Percentiles rank a stretch among this genome's conserved stretches.
These are phyloP conservation scores for Santalum album DNA, from an alignment of 164 flowering plant genomes.

Conservation along the genomic window DNA sequence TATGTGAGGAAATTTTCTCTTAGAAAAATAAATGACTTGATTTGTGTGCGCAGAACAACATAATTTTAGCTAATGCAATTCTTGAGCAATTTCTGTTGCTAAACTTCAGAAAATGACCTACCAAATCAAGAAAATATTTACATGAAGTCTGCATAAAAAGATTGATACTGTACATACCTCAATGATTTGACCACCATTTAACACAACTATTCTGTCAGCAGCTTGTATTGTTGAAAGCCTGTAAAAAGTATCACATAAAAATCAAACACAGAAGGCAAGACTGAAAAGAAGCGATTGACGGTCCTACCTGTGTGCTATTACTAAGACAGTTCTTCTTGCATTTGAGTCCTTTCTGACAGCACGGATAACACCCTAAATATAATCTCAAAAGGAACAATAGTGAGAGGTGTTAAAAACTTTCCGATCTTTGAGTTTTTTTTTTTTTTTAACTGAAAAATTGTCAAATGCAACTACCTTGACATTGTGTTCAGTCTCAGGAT, in stretches of 20 bases:
- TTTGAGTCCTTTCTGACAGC: slow-evolving; percentile 43
- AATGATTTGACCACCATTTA: slow-evolving; percentile 68
- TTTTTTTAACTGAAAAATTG: too few relatives aligned
- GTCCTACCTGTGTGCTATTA: slow-evolving; percentile 82
- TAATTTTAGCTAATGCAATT: too few relatives aligned
- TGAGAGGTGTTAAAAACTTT: background rate
- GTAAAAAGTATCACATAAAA: slow-evolving; percentile 11
- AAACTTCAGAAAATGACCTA: too few relatives aligned
- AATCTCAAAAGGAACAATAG: slow-evolving; percentile 7
- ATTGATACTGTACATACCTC: slow-evolving; percentile 42
- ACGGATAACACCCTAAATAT: slow-evolving; percentile 65
- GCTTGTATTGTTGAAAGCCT: slow-evolving; percentile 91
- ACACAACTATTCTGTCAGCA: slow-evolving; percentile 82
- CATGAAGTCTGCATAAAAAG: too few relatives aligned
- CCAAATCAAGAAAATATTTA: too few relatives aligned
- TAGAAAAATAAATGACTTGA: too few relatives aligned
- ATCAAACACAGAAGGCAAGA: background rate
- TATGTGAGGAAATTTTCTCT: too few relatives aligned
- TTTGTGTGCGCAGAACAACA: too few relatives aligned
- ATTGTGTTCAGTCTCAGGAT: slow-evolving; percentile 92
- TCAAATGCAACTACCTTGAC: slow-evolving; percentile 43
- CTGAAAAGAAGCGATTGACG: background rate
- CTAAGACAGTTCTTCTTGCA: slow-evolving; percentile 62
- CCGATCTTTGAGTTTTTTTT: background rate
- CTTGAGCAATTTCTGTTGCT: too few relatives aligned